Base-by-base conservation (phyloP, 2,329 filamentous ascomycete genomes). In the Kalmusia sp. region DNA sequence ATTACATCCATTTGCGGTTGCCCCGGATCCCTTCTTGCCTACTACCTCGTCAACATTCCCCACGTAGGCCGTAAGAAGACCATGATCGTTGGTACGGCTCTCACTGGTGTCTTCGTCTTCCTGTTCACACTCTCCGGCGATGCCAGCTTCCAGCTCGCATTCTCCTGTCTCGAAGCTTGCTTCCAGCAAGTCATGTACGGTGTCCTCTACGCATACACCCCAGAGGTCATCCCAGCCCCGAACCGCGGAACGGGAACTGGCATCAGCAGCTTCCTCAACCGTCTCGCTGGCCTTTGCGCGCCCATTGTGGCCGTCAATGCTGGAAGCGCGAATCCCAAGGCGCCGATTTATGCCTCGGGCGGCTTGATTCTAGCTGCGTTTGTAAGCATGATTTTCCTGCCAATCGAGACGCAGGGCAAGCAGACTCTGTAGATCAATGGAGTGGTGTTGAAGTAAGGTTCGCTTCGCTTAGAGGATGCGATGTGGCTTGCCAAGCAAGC, bases 1-100 rank as follows among this genome's bases (percentile, higher is more conserved):
- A 92, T 96, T 71, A 91, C 89, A 14, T 89, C 88, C 34, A 78
- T 91, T 31, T 84, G 87, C 41, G 91, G 91, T 33, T 85, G 95
- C 2, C 91, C 91, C 0, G 91, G 91, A 19, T 89, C 87, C 41
- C 75, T 95, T 17, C 78, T 93, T 8, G 91, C 88, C 14, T 89
- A 87, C 55, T 90, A 84, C 64, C 85, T 89, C 1, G 90, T 96
- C 52, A 82, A 89, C 35, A 76, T 87, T 35, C 90, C 88, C 67
- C 92, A 84, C 15, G 79, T 87, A 1, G 89, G 89, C n/a, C 86
- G 89, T 30, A 88, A 86, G 58, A 87, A 87, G 52, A 91, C 89
- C 4, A 87, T 92, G 63, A 87, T 87, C 30, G 78, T 84, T 54
- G 86, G 86, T 4, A 90, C 88, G 0, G 72, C 89, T 25, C 76